Percentiles rank a stretch among this genome's conserved stretches.
Evolutionary conservation across 2,329 filamentous ascomycete species (phyloP).

Genomic region (Alternaria conjuncta): DNA sequence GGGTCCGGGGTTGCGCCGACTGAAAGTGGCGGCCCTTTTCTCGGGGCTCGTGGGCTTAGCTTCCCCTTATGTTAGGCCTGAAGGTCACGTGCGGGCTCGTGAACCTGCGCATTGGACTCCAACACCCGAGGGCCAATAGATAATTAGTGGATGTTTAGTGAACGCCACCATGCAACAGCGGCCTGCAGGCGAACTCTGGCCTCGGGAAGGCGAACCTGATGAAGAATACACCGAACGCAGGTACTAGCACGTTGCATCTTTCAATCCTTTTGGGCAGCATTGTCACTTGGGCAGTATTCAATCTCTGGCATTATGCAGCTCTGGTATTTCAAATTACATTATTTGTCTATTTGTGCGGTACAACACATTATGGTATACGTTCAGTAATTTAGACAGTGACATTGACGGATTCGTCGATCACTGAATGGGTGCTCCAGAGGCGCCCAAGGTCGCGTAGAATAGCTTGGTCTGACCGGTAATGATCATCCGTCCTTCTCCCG

Average conservation of each 20-base stretch:
- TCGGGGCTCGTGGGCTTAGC: background rate
- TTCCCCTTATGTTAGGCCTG: background rate
- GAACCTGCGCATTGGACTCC: background rate
- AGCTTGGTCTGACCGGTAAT: constrained; percentile 34
- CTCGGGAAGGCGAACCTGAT: background rate
- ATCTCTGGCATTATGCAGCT: background rate
- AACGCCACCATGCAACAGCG: background rate
- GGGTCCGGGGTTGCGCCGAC: background rate
- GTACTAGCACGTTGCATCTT: background rate
- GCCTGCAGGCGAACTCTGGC: background rate
- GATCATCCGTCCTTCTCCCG: constrained; percentile 31
- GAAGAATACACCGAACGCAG: background rate
- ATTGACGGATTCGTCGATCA: background rate
- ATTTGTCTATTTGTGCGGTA: background rate
- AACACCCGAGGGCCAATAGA: background rate
- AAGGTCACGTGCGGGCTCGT: background rate
- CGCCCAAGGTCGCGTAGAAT: constrained; percentile 30
- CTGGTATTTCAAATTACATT: background rate
- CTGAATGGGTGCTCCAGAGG: constrained; percentile 17
- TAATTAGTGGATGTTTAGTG: background rate
- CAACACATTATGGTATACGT: background rate
- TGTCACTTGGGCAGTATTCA: background rate
- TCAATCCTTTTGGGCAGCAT: background rate
- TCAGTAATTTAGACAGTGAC: background rate
- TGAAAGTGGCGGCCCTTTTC: background rate